phyloP scores from a whole-genome alignment of 306 rosid species.

The Adenanthera pavonina region DNA sequence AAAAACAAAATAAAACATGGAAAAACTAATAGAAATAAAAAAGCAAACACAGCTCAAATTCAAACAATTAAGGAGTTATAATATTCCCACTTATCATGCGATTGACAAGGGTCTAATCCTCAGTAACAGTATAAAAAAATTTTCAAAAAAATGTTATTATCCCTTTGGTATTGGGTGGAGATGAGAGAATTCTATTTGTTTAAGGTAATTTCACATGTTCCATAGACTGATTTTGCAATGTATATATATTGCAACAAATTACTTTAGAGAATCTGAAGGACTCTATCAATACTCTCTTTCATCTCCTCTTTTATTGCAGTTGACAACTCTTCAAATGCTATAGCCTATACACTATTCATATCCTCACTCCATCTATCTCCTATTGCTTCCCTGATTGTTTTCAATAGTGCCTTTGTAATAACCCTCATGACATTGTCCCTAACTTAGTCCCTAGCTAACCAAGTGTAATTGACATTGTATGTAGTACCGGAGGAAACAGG shows the following conservation, averaged over 20 bases:
- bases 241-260: no score
- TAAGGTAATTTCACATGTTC: neutral
- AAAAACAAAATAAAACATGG: no score
- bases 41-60: neutral
- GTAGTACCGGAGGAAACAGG: no score
- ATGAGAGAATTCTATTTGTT: neutral
- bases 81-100: no score
- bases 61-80: no score
- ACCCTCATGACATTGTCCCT: neutral
- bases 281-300: neutral
- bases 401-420: neutral
- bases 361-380: neutral
- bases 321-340: neutral
- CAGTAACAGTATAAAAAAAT: neutral
- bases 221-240: neutral
- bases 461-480: no score
- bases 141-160: no score
- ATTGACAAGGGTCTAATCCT: neutral
- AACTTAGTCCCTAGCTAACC: no score
- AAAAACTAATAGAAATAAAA: no score
- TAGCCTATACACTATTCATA: neutral
- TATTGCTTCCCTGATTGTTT: neutral
- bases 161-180: no score
- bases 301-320: neutral
- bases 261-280: neutral